phyloP scores from a whole-genome alignment of 225 moss, liverwort and hornwort species.

The Pleurozium schreberi region DNA sequence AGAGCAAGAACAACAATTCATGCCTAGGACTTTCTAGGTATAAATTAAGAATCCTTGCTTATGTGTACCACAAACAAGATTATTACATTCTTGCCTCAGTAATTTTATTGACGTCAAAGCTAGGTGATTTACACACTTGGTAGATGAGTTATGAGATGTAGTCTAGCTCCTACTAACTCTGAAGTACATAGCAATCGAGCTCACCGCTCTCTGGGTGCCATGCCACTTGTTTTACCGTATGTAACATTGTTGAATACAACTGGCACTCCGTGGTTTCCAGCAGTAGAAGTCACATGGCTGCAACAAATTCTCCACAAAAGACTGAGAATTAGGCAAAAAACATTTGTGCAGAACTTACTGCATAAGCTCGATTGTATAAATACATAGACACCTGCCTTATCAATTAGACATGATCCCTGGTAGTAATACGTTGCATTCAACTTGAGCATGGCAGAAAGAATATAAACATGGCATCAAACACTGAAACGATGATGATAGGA shows the following conservation, averaged over 20 bases:
- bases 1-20: neutral
- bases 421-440: neutral
- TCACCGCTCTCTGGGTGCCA: constrained; percentile 29
- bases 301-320: neutral
- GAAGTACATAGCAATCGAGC: neutral
- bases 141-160: neutral
- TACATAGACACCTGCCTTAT: neutral
- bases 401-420: neutral
- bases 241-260: constrained; percentile 17
- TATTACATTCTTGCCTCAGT: neutral
- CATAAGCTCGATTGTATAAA: neutral
- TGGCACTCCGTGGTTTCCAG: constrained; percentile 27
- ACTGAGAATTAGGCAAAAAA: neutral
- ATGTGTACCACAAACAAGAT: neutral
- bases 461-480: neutral
- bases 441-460: neutral
- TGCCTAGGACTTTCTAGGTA: neutral
- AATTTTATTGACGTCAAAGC: neutral
- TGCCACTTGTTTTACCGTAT: constrained; percentile 25
- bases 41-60: neutral
- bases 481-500: neutral
- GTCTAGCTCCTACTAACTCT: neutral
- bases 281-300: constrained; percentile 26
- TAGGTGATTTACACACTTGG: neutral
- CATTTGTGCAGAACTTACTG: neutral